Conservation (phyloP, 2,329 filamentous ascomycete species). For the Talaromyces sp. region DNA sequence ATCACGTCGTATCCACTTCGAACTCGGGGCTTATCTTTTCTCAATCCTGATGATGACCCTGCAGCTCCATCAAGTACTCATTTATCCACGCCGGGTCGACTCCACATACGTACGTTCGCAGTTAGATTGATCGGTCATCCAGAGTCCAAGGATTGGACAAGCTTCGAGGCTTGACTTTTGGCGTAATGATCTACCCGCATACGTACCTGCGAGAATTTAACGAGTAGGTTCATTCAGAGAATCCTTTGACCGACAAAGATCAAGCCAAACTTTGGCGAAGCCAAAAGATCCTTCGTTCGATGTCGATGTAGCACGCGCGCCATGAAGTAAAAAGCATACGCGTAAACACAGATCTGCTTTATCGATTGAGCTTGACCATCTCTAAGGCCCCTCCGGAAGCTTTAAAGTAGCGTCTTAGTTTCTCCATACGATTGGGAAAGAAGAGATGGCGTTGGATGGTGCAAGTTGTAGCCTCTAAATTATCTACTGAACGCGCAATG, state of each 20-base stretch:
- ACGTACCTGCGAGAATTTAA: too few relatives aligned
- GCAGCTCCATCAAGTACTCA: not conserved
- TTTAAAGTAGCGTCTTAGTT: too few relatives aligned
- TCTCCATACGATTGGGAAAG: too few relatives aligned
- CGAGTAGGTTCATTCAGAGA: not conserved
- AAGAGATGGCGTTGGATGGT: not conserved
- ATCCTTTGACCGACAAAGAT: not conserved
- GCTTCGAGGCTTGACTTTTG: not conserved
- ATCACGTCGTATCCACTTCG: not conserved
- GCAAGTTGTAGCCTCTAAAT: not conserved
- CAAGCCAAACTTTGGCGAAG: too few relatives aligned
- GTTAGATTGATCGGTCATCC: not conserved
- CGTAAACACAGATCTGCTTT: too few relatives aligned
- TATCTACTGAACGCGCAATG: not conserved
- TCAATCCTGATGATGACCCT: not conserved
- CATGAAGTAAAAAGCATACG: too few relatives aligned
- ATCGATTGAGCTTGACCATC: too few relatives aligned
- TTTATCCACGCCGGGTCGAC: not conserved
- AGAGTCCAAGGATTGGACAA: not conserved
- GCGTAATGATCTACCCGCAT: not conserved
- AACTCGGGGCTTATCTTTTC: not conserved
- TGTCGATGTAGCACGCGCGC: too few relatives aligned
- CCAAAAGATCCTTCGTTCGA: too few relatives aligned
- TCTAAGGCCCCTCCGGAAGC: too few relatives aligned
- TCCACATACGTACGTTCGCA: not conserved